Percentiles rank a stretch among this genome's conserved stretches.
Evolutionary conservation across 139 green algal species (phyloP).

Genomic region (Edaphochlamys debaryana): DNA sequence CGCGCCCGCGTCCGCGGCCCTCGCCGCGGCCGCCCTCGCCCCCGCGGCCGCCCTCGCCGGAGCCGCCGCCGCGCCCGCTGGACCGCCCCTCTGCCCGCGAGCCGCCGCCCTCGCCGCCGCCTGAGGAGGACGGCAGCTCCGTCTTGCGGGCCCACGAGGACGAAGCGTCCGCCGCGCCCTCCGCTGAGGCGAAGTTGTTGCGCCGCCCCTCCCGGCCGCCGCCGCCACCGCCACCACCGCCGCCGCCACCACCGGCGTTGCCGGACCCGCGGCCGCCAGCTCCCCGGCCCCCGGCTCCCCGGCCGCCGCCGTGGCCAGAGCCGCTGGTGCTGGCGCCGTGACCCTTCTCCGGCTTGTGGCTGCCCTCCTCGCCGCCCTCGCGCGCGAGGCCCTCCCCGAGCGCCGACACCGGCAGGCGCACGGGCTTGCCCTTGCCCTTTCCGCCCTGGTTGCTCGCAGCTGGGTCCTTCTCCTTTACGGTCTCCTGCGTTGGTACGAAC

Average conservation of each 20-base stretch:
- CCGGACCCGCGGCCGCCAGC: conserved; percentile 2
- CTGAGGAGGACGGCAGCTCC: neutral
- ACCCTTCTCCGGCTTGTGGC: conserved; percentile 8
- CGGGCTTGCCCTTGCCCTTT: conserved; percentile 48
- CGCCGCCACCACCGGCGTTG: neutral
- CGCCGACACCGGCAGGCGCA: conserved; percentile 48
- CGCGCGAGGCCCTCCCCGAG: conserved; percentile 40
- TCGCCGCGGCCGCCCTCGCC: conserved; percentile 8
- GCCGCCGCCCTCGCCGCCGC: conserved; percentile 13
- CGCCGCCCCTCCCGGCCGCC: conserved; percentile 5
- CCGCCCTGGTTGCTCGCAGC: neutral
- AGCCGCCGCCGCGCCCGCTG: neutral
- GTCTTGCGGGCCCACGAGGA: conserved; percentile 31
- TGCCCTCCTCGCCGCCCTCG: conserved; percentile 7
- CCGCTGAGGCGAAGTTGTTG: neutral
- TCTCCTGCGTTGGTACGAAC: neutral
- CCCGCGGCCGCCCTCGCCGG: neutral
- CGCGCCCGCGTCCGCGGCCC: conserved; percentile 7
- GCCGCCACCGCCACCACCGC: neutral
- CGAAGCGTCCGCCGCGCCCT: conserved; percentile 9
- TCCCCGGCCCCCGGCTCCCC: conserved; percentile 13
- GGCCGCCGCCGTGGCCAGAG: neutral
- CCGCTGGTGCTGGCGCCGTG: conserved; percentile 18
- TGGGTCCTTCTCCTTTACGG: neutral
- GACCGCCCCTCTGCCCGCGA: neutral